phyloP scores from a whole-genome alignment of 1,284 basidiomycete species.

The Paramarasmius palmivorus region DNA sequence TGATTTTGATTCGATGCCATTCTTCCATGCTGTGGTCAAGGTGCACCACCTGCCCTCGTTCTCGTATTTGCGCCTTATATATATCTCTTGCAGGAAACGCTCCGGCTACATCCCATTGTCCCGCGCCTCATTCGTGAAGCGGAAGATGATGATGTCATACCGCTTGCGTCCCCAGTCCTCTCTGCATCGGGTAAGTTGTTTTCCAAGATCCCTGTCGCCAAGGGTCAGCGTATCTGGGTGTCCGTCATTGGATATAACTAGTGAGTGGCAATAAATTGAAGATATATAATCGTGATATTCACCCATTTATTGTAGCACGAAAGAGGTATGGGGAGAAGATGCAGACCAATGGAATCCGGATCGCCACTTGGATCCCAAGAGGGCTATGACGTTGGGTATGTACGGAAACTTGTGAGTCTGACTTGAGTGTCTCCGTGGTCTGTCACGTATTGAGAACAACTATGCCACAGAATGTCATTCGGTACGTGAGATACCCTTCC shows the following conservation, averaged over 20 bases:
- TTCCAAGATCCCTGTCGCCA: conserved; percentile 16
- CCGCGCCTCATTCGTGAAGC: conserved; percentile 11
- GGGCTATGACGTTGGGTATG: conserved; percentile 19
- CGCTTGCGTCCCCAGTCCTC: conserved; percentile 15
- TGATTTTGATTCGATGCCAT: conserved; percentile 30
- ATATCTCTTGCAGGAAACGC: conserved; percentile 15
- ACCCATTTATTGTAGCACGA: conserved; percentile 4
- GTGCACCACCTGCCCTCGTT: conserved; percentile 5
- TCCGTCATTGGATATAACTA: conserved; percentile 18
- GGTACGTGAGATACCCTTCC: neutral
- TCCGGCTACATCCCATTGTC: conserved; percentile 21
- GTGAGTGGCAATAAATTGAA: conserved; percentile 7
- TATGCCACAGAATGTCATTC: neutral
- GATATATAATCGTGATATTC: neutral
- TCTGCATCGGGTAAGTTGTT: conserved; percentile 14
- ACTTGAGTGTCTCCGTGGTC: conserved; percentile 15
- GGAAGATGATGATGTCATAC: conserved; percentile 20
- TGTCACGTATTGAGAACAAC: neutral
- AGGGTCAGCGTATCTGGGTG: conserved; percentile 16
- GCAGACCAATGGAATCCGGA: conserved; percentile 26
- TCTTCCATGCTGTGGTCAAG: conserved; percentile 22
- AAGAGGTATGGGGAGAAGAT: conserved; percentile 25
- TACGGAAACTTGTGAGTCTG: conserved; percentile 24
- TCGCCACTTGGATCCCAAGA: conserved; percentile 18
- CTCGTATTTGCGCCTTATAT: neutral